Evolutionary conservation across 2,329 filamentous ascomycete genomes (phyloP), one percentile per base, ranked within the genome.

Genomic region (Calonectria pteridis): DNA sequence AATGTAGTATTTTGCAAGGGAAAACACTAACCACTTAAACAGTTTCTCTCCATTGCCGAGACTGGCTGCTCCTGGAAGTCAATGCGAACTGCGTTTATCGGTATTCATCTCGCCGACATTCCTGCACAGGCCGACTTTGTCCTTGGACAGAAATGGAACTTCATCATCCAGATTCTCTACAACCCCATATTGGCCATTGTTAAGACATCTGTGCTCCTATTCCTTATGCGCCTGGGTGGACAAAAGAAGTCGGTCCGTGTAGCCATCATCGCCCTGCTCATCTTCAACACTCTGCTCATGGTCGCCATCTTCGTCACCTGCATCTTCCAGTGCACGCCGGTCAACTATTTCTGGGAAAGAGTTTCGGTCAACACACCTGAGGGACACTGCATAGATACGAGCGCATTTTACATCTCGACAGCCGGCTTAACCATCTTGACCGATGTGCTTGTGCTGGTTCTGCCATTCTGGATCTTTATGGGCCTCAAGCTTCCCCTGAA

Each of bases 181-280:
- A 87, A 87, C 65, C 86, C 86, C 0, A 85, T 87, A 46, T 78
- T 88, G 7, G 85, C 85, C 49, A 80, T 88, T 13, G 85, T 87
- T 69, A 88, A 88, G 75, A 82, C 84, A 6, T 88, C 87, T 5
- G 82, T 87, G 20, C 81, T 88, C 4, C 69, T 88, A 7, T 87
- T 87, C 73, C 82, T 88, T 16, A 78, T 86, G 49, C 84, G 86
- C 1, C 82, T 88, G 1, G 83, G 84, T 11, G 85, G 84, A 4
- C 83, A 85, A 73, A 79, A 35, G 78, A 79, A 28, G 77, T 10
- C 55, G 6, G 74, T 86, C 6, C 80, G 81, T 29, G 23, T 50
- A 6, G 53, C 71, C 49, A 71, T 85, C 67, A 77, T 83, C 78
- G 67, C 74, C 40, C 64, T 85, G 55, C 79, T 84, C 78, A 67